A percentile compares a stretch with the other conserved stretches of the same genome.
These are phyloP conservation scores for Dacryopinax primogenitus DNA, from an alignment of 768 basidiomycete genomes.

Conservation along the genomic window DNA sequence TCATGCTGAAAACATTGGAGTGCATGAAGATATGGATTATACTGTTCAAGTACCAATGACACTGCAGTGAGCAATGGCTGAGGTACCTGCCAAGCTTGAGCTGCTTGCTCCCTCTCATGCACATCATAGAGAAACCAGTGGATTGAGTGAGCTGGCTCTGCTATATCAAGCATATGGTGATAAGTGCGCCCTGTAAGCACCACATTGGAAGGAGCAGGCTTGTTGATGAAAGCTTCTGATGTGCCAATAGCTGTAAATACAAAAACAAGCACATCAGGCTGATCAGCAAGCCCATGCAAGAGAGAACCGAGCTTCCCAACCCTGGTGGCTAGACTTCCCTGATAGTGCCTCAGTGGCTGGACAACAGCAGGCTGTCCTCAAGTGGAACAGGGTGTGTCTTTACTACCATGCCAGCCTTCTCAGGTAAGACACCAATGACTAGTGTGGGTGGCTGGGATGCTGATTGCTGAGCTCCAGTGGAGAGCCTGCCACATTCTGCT, in stretches of 20 bases:
- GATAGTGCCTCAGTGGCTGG: no score
- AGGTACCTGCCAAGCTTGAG: not conserved
- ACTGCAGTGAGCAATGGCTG: not conserved
- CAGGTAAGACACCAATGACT: not conserved
- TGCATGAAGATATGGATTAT: not conserved
- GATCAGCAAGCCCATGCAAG: not conserved
- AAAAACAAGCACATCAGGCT: not conserved
- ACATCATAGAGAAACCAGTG: slow-evolving; percentile 13
- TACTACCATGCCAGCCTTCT: not conserved
- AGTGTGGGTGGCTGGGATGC: not conserved
- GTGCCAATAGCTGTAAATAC: not conserved
- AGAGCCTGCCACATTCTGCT: slow-evolving; percentile 9
- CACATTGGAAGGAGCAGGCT: not conserved
- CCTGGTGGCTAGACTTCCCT: no score
- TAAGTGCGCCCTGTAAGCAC: slow-evolving; percentile 7
- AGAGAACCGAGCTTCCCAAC: no score
- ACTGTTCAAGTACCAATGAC: not conserved
- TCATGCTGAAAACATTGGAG: not conserved
- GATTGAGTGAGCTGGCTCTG: not conserved
- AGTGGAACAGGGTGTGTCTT: not conserved
- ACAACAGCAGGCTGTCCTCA: no score
- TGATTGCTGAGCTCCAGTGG: not conserved
- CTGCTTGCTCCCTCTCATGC: not conserved
- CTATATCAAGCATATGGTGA: slow-evolving; percentile 4
- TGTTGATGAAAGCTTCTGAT: not conserved